Conservation (phyloP, 2,329 filamentous ascomycete species). For the Arthroderma uncinatum region DNA sequence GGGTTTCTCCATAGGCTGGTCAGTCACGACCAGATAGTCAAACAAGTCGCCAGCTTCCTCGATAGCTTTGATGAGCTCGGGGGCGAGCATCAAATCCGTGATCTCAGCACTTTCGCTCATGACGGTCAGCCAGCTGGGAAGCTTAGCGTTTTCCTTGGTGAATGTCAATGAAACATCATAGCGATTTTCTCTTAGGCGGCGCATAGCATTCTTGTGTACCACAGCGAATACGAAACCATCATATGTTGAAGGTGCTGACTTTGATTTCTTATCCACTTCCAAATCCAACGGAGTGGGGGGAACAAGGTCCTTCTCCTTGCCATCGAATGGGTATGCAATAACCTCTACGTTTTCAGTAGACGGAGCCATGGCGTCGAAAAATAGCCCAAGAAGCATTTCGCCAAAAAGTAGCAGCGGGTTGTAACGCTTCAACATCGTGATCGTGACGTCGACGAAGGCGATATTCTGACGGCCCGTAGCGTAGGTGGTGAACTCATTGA, state of each 20-base stretch:
- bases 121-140: slow-evolving; percentile 79
- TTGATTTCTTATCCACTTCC: slow-evolving; percentile 50
- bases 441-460: slow-evolving; percentile 76
- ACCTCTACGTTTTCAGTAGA: slow-evolving; percentile 67
- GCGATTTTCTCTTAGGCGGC: slow-evolving; percentile 74
- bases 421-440: slow-evolving; percentile 73
- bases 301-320: slow-evolving; percentile 70
- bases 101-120: slow-evolving; percentile 98
- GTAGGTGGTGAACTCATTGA: slow-evolving; percentile 78
- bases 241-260: slow-evolving; percentile 50
- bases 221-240: slow-evolving; percentile 92
- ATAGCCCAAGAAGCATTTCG: slow-evolving; percentile 60
- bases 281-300: slow-evolving; percentile 50
- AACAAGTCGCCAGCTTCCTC: slow-evolving; percentile 66
- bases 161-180: slow-evolving; percentile 89
- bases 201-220: slow-evolving; percentile 93
- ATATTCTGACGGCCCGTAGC: slow-evolving; percentile 86
- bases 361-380: slow-evolving; percentile 63
- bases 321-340: slow-evolving; percentile 78
- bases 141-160: slow-evolving; percentile 84
- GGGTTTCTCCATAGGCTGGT: slow-evolving; percentile 82
- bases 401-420: slow-evolving; percentile 60
- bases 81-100: slow-evolving; percentile 72
- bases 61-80: slow-evolving; percentile 74
- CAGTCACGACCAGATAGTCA: slow-evolving; percentile 78